A percentile compares a stretch with the other conserved stretches of the same genome.
Evolutionary conservation across 2,329 filamentous ascomycete species (phyloP).

Genomic region (Nemania serpens): DNA sequence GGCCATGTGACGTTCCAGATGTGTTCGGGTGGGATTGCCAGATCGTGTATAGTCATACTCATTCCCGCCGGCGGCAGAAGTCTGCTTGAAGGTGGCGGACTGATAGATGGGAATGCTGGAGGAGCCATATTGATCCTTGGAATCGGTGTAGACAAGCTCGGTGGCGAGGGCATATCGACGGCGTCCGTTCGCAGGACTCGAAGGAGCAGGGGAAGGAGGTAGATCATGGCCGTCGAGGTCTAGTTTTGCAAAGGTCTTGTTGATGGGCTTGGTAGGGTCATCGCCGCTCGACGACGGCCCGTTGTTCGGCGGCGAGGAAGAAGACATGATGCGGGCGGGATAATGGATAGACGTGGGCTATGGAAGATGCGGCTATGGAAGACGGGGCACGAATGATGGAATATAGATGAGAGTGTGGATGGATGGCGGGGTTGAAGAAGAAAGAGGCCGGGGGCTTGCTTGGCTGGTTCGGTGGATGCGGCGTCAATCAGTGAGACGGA

Average conservation of each 20-base stretch:
- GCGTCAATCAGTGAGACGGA: background rate
- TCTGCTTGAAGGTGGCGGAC: constrained; percentile 97
- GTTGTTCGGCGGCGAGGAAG: constrained; percentile 35
- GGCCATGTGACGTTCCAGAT: constrained; percentile 93
- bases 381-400: too few relatives aligned
- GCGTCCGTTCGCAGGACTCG: constrained; percentile 81
- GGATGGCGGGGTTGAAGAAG: background rate
- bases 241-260: constrained; percentile 63
- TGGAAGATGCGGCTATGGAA: background rate
- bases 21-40: constrained; percentile 93
- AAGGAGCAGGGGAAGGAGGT: constrained; percentile 90
- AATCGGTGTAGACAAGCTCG: constrained; percentile 94
- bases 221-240: constrained; percentile 84
- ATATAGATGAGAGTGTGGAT: background rate
- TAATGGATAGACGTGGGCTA: background rate
- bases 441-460: background rate
- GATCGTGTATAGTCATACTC: constrained; percentile 99
- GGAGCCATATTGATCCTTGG: constrained; percentile 94
- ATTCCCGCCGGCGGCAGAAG: constrained; percentile 74
- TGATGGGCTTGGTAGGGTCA: constrained; percentile 48
- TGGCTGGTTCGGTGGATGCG: background rate
- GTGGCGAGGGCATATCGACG: constrained; percentile 90
- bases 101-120: constrained; percentile 98
- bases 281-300: constrained; percentile 39
- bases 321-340: constrained; percentile 28